Conservation (phyloP, 2,329 filamentous ascomycete genomes). For the Neobulgaria alba region DNA sequence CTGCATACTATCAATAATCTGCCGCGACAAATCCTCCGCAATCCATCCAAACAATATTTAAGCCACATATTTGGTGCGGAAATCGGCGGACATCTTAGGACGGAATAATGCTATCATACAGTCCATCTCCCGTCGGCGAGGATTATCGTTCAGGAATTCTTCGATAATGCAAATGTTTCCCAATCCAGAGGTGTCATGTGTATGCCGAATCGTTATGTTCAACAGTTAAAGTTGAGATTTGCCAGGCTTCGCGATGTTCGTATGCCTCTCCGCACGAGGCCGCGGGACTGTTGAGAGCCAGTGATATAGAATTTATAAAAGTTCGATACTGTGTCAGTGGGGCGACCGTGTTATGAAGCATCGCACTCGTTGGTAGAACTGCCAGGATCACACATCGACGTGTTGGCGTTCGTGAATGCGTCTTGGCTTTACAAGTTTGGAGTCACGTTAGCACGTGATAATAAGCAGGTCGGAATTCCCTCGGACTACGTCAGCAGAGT, state of each 20-base stretch:
- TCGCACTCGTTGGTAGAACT: too few species aligned
- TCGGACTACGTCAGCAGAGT: too few species aligned
- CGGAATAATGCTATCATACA: not conserved
- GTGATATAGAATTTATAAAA: not conserved
- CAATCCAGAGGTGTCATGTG: not conserved
- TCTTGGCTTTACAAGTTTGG: too few species aligned
- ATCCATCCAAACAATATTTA: not conserved
- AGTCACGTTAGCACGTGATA: too few species aligned
- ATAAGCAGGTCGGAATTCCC: too few species aligned
- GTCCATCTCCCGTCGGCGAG: not conserved
- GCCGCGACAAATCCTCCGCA: not conserved
- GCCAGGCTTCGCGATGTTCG: slow-evolving; percentile 1
- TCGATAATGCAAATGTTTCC: not conserved
- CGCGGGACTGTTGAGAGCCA: not conserved
- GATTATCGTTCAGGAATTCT: not conserved
- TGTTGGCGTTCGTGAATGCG: too few species aligned
- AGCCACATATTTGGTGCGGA: not conserved
- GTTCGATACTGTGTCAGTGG: too few species aligned
- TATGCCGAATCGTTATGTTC: slow-evolving; percentile 2
- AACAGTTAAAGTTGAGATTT: slow-evolving; percentile 3
- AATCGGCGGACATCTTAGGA: not conserved
- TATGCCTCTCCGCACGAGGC: slow-evolving; percentile 1
- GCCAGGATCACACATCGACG: too few species aligned
- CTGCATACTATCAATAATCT: not conserved
- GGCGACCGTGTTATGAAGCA: too few species aligned